Base-by-base conservation (phyloP, 2,329 filamentous ascomycete species). In the Stemphylium lycopersici region DNA sequence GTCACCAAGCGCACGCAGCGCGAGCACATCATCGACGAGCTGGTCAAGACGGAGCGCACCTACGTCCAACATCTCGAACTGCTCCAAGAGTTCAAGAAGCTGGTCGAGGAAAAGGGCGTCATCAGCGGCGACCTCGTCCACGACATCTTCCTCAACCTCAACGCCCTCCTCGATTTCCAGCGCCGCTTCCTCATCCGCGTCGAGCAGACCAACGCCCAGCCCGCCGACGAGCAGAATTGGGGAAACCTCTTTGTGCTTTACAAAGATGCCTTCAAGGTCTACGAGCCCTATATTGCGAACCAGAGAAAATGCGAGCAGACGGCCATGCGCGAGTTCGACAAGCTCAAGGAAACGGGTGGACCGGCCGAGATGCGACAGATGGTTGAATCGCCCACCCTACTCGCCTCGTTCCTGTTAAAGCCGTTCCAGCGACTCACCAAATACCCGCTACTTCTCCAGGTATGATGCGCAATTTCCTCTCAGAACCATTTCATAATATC, bases 21-120 rank as follows among this genome's bases (percentile, higher is more conserved):
- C 62, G 90, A 97, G 68, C 90, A 97, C 74, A 91, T 98, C 57
- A 85, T 99, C 38, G 87, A 90, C 69, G 95, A 99, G 76, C 79
- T 99, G 41, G 89, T 99, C 51, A 91, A 93, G 66, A 98, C 93
- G 1, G 95, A 99, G 77, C 88, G 95, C 59, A 97, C 97, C 77
- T 99, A 99, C 67, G 95, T 98, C 3, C 93, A 98, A 74, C 95
- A 99, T 79, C 79, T 99, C 48, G 93, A 98, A 74, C 93, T 96
- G 64, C 77, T 99, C 32, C 92, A 98, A 73, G 89, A 93, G 44
- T 84, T 98, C 70, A 98, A 96, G 78, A 93, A 91, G 77, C 86
- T 89, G 20, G 81, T 98, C 50, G 92, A 97, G 66, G 90, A 96
- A 71, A 92, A 89, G 62, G 92, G 92, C 33, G 86, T 91, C 33